Evolutionary conservation across 768 basidiomycete genomes (phyloP).

Genomic region (Auriculariales sp.): DNA sequence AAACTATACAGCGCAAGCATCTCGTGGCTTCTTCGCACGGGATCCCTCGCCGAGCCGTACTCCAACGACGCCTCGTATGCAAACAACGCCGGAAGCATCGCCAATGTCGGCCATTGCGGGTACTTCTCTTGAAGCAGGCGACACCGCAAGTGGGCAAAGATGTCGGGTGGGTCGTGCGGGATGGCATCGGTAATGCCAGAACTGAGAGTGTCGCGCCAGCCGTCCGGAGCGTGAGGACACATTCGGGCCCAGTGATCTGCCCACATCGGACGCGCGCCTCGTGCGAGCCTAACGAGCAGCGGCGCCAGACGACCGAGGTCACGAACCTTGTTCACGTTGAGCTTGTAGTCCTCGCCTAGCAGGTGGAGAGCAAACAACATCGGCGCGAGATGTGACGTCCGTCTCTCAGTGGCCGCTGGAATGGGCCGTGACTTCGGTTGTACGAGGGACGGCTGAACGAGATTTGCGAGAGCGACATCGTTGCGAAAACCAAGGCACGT

Average conservation of each 20-base stretch:
- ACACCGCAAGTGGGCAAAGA: background rate
- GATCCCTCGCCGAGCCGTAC: conserved; percentile 3
- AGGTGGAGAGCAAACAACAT: conserved; percentile 66
- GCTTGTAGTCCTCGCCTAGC: conserved; percentile 37
- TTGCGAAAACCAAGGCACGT: conserved; percentile 35
- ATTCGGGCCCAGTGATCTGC: conserved; percentile 84
- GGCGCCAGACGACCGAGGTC: conserved; percentile 44
- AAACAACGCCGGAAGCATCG: background rate
- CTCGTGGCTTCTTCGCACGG: background rate
- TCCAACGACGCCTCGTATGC: conserved; percentile 4
- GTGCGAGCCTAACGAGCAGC: conserved; percentile 24
- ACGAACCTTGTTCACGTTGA: conserved; percentile 35
- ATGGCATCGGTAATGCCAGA: background rate
- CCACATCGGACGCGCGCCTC: conserved; percentile 69
- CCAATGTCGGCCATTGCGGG: background rate
- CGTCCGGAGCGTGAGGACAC: conserved; percentile 43
- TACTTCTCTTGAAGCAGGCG: background rate
- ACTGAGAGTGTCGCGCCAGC: conserved; percentile 34
- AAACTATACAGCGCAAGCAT: conserved; percentile 7
- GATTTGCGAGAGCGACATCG: conserved; percentile 38
- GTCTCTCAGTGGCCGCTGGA: conserved; percentile 8
- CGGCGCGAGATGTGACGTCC: conserved; percentile 36
- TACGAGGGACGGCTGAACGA: conserved; percentile 22
- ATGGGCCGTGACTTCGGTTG: conserved; percentile 3
- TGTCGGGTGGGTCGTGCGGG: background rate